These are phyloP conservation scores for Hippophae rhamnoides DNA, from an alignment of 306 rosid species.

Conservation along the genomic window DNA sequence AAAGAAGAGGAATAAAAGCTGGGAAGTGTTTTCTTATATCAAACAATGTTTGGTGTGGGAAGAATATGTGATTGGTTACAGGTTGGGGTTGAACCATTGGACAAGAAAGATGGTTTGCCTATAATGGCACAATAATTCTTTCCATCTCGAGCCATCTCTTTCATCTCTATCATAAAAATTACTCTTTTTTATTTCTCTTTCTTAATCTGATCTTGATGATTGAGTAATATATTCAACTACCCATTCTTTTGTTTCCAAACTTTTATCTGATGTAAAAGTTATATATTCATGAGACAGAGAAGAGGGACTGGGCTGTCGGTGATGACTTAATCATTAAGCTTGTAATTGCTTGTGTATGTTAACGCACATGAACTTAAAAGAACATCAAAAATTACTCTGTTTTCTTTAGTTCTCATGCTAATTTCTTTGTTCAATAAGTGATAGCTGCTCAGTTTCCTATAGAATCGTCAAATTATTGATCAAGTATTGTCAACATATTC, in stretches of 20 bases:
- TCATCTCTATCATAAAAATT: slow-evolving; percentile 23
- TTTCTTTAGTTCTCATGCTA: too few relatives aligned
- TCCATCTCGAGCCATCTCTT: slow-evolving; percentile 35
- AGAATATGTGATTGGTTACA: slow-evolving; percentile 25
- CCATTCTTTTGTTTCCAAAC: too few relatives aligned
- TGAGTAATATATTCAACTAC: slow-evolving; percentile 22
- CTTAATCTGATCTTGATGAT: slow-evolving; percentile 55
- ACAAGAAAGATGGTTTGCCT: slow-evolving; percentile 39
- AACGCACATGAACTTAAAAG: background rate
- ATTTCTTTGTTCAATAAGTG: too few relatives aligned
- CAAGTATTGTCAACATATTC: too few relatives aligned
- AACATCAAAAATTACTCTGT: too few relatives aligned
- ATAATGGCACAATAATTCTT: slow-evolving; percentile 44
- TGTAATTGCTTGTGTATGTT: slow-evolving; percentile 1
- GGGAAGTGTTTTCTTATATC: slow-evolving; percentile 1
- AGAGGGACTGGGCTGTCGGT: slow-evolving; percentile 9
- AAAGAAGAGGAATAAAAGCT: slow-evolving; percentile 20
- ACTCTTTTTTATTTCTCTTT: slow-evolving; percentile 23
- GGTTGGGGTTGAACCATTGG: slow-evolving; percentile 53
- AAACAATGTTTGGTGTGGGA: slow-evolving; percentile 27
- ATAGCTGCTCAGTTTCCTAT: too few relatives aligned
- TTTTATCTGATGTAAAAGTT: slow-evolving; percentile 21
- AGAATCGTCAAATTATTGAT: too few relatives aligned
- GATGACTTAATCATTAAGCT: slow-evolving; percentile 4
- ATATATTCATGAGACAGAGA: slow-evolving; percentile 23